Percentiles rank a stretch among this genome's conserved stretches.
phyloP scores from a whole-genome alignment of 2,329 filamentous ascomycete genomes.

The Exophiala spinifera region DNA sequence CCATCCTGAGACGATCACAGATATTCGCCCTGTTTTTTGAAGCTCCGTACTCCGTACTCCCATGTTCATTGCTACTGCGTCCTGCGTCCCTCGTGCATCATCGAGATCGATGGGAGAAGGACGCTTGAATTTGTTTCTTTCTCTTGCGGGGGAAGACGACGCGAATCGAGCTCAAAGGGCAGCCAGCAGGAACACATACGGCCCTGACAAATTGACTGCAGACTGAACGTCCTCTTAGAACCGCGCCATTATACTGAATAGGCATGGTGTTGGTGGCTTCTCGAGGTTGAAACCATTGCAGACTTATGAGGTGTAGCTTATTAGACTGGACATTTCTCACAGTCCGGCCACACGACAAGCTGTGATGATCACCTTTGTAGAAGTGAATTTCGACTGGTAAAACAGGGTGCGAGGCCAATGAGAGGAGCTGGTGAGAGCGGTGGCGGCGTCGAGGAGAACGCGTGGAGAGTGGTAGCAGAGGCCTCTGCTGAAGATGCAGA shows the following conservation, averaged over 20 bases:
- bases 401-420: conserved; percentile 18
- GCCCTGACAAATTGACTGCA: no score
- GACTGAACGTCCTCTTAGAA: no score
- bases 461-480: conserved; percentile 19
- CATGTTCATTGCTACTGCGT: no score
- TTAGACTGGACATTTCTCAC: not conserved
- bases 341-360: conserved; percentile 2
- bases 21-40: not conserved
- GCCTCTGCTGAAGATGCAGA: not conserved
- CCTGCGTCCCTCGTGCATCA: not conserved
- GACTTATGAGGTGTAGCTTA: not conserved
- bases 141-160: no score
- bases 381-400: conserved; percentile 19
- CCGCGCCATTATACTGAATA: conserved; percentile 1
- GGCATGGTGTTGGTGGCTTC: not conserved
- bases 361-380: conserved; percentile 24
- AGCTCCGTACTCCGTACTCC: not conserved
- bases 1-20: not conserved
- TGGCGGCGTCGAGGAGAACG: not conserved
- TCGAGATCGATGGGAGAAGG: not conserved
- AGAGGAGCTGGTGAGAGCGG: not conserved
- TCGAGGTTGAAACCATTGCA: not conserved
- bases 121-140: not conserved
- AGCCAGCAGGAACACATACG: not conserved
- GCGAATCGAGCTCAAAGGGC: not conserved